Evolutionary conservation across 352 stramenopile species (phyloP), one percentile per base, ranked within the genome.

Genomic region (Aphanomyces stellatus): DNA sequence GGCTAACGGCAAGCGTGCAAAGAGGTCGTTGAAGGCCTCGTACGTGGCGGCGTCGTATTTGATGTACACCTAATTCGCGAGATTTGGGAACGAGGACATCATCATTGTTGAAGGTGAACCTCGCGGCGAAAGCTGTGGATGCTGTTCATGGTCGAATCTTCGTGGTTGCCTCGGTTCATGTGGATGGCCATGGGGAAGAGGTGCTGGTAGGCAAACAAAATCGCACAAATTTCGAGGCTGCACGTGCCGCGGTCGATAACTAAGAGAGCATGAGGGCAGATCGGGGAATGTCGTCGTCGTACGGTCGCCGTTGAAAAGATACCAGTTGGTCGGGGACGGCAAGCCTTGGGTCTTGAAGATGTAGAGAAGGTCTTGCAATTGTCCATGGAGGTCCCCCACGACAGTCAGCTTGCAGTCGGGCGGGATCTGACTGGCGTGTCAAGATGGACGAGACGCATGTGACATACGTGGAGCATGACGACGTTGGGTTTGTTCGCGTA

Each of bases 241-340:
- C 85, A 70, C 31, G 48, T 59, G 2, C 86, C 86, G 2, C 85
- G 69, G 69, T 94, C 86, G 13, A 93, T 85, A 60, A 90, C 59
- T 65, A 55, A 2, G 11, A 46, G n/a, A 46, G 37, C 0, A n/a
- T 46, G 11, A 46, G 37, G n/a, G 37, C 13, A 19, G 37, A 46
- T 46, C 2, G 11, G n/a, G 13, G 11, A 46, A 46, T 19, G 2
- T 19, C 13, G n/a, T 46, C 11, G 11, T 46, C 59, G 41, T 63
- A 65, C 59, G 90, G 56, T 94, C 83, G 7, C 85, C 85, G 65
- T 94, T 94, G 74, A 94, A 93, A 2, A 94, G 62, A 65, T 90
- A 86, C 48, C 67, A 69, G 65, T 88, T 93, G 11, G 71, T 75
- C 28, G 48, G 49, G 11, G 62, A 69, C 41, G 62, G 62, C 17